These are phyloP conservation scores for Protomyces arabidopsidicola DNA, from an alignment of 1,139 yeast genomes.

Conservation along the genomic window DNA sequence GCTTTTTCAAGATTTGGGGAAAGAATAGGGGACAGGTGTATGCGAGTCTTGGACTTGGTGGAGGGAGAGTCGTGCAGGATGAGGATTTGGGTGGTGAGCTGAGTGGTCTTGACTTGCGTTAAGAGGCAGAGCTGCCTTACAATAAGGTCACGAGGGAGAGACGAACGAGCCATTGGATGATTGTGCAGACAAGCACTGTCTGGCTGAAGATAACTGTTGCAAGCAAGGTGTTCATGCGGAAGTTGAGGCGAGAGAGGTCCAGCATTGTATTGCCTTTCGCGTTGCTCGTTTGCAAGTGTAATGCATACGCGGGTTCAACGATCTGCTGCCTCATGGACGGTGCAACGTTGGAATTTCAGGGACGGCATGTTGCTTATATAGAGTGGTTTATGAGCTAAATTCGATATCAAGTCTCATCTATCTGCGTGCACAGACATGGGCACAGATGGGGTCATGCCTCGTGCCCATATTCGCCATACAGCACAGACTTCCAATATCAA, in stretches of 20 bases:
- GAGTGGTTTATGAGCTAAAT: too few relatives aligned
- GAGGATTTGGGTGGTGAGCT: not conserved
- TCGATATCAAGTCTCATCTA: too few relatives aligned
- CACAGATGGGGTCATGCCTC: too few relatives aligned
- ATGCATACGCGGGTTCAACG: too few relatives aligned
- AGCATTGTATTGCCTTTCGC: too few relatives aligned
- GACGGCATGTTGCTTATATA: too few relatives aligned
- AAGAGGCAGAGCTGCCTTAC: not conserved
- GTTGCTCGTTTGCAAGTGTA: too few relatives aligned
- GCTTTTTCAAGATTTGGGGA: conserved; percentile 9
- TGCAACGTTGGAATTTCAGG: too few relatives aligned
- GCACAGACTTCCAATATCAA: too few relatives aligned
- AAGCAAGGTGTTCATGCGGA: not conserved
- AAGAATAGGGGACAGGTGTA: not conserved
- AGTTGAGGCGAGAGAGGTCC: not conserved
- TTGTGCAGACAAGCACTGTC: not conserved
- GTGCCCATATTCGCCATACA: too few relatives aligned
- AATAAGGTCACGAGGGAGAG: not conserved
- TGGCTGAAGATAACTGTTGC: not conserved
- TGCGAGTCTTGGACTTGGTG: conserved; percentile 10
- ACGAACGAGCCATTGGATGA: not conserved
- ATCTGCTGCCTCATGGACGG: too few relatives aligned
- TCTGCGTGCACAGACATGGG: too few relatives aligned
- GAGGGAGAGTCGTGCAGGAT: conserved; percentile 8
- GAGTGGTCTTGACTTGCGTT: not conserved